These are phyloP conservation scores for Ophiostoma himal-ulmi DNA, from an alignment of 2,329 filamentous ascomycete species.

Conservation along the genomic window DNA sequence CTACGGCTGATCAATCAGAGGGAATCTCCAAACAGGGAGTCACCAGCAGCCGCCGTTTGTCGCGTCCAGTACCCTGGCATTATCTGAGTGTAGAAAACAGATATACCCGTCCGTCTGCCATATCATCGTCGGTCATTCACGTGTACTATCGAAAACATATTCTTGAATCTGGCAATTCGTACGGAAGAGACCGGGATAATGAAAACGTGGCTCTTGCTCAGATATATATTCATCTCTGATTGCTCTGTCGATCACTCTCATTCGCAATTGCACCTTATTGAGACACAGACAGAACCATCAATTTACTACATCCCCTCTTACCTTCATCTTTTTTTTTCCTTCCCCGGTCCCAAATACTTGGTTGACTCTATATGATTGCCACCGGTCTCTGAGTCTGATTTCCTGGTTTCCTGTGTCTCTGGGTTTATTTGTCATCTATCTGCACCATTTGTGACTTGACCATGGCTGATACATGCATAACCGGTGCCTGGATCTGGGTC, in stretches of 20 bases:
- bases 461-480: constrained; percentile 5
- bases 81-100: no score
- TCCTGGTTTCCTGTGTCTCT: background rate
- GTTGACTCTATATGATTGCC: background rate
- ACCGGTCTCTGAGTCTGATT: no score
- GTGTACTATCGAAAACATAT: no score
- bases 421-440: background rate
- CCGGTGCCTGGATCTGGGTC: constrained; percentile 14
- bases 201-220: no score
- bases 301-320: background rate
- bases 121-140: no score
- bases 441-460: background rate
- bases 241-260: no score
- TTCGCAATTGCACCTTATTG: no score
- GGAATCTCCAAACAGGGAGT: background rate
- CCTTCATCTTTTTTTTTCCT: background rate
- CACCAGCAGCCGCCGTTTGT: background rate
- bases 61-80: background rate
- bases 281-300: no score
- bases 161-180: no score
- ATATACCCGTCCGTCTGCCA: no score
- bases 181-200: no score
- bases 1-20: background rate
- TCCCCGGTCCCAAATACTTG: background rate
- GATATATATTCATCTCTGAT: no score